phyloP scores from a whole-genome alignment of 2,329 filamentous ascomycete species.

The Ampelomyces quisqualis region DNA sequence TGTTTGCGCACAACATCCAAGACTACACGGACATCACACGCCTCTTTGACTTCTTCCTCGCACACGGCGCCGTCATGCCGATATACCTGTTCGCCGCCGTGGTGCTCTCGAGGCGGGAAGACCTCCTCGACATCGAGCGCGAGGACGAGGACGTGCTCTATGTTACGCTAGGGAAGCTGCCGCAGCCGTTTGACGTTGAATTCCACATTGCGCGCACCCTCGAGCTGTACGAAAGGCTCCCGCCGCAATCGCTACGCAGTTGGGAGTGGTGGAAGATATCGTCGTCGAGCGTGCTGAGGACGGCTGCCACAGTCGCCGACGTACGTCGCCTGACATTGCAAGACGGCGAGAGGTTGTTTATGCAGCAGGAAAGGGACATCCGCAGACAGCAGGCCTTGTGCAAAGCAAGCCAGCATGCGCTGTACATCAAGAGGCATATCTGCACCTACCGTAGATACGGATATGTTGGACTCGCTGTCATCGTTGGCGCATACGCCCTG shows the following conservation, averaged over 20 bases:
- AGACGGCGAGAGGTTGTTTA: constrained; percentile 68
- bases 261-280: constrained; percentile 73
- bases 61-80: constrained; percentile 80
- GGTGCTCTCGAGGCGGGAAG: constrained; percentile 73
- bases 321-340: constrained; percentile 59
- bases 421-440: constrained; percentile 44
- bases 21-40: constrained; percentile 85
- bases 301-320: constrained; percentile 59
- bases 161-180: constrained; percentile 82
- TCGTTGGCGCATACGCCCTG: constrained; percentile 38
- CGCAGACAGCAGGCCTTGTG: constrained; percentile 58
- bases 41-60: constrained; percentile 88
- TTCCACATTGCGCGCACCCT: constrained; percentile 67
- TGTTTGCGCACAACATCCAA: constrained; percentile 96
- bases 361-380: constrained; percentile 71
- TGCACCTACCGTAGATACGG: constrained; percentile 68
- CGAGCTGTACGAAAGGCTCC: constrained; percentile 63
- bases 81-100: constrained; percentile 83
- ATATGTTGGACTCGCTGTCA: constrained; percentile 55
- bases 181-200: constrained; percentile 78
- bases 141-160: constrained; percentile 86
- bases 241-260: constrained; percentile 67
- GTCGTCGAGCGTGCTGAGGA: constrained; percentile 78
- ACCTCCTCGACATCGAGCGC: constrained; percentile 78
- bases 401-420: constrained; percentile 44